phyloP scores from a whole-genome alignment of 2,329 filamentous ascomycete genomes.

The Cladosporium sp. region DNA sequence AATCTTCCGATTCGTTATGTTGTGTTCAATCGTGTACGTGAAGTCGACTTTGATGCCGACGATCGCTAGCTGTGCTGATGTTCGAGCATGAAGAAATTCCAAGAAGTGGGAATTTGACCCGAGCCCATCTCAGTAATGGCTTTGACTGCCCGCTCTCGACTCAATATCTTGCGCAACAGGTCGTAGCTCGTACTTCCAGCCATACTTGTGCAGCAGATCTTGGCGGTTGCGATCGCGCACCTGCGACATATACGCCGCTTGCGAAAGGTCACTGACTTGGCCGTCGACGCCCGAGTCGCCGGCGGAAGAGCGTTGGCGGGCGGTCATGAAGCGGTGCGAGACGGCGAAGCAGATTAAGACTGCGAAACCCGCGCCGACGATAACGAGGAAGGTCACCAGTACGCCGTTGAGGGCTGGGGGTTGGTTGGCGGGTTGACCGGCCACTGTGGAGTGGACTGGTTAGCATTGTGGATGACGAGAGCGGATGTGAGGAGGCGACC shows the following conservation, averaged over 20 bases:
- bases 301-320: background rate
- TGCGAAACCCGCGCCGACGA: constrained; percentile 59
- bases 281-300: constrained; percentile 3
- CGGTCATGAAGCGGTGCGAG: constrained; percentile 16
- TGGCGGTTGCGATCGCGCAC: constrained; percentile 18
- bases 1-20: background rate
- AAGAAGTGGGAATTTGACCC: background rate
- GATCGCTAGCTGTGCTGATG: background rate
- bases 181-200: constrained; percentile 18
- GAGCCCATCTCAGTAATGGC: constrained; percentile 11
- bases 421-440: constrained; percentile 18
- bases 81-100: background rate
- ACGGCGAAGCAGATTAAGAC: constrained; percentile 46
- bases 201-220: constrained; percentile 17
- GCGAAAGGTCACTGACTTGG: constrained; percentile 9
- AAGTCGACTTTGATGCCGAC: background rate
- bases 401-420: constrained; percentile 17
- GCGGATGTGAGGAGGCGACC: background rate
- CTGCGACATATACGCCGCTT: constrained; percentile 17
- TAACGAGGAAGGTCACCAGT: constrained; percentile 35
- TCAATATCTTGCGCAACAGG: constrained; percentile 13
- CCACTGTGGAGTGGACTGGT: constrained; percentile 1
- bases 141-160: constrained; percentile 14
- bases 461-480: background rate
- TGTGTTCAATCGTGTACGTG: background rate